Evolutionary conservation across 2,329 filamentous ascomycete species (phyloP).

Genomic region (Epicoccum sorghinum): DNA sequence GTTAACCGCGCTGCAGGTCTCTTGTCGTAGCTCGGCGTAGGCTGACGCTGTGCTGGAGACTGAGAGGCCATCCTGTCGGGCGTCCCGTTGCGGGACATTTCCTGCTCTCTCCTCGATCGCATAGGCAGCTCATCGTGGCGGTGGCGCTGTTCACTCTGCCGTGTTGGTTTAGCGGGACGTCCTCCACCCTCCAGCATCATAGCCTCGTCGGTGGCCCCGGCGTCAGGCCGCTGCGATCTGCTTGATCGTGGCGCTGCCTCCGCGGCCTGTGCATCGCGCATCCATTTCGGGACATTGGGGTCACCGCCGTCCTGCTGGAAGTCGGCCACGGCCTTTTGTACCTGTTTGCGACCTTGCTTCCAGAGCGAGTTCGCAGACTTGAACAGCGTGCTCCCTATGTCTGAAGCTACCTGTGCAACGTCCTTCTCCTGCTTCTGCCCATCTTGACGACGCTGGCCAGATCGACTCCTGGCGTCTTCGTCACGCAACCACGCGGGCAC

Average conservation of each 20-base stretch:
- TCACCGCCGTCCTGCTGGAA: slow-evolving; percentile 74
- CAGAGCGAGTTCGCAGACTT: slow-evolving; percentile 95
- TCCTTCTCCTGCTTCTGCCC: slow-evolving; percentile 69
- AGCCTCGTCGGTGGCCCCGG: slow-evolving; percentile 61
- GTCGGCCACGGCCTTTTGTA: slow-evolving; percentile 90
- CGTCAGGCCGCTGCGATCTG: slow-evolving; percentile 28
- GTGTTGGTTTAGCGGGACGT: slow-evolving; percentile 56
- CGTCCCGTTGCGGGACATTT: slow-evolving; percentile 30
- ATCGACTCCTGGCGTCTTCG: slow-evolving; percentile 58
- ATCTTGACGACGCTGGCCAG: slow-evolving; percentile 57
- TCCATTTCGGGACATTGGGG: slow-evolving; percentile 88
- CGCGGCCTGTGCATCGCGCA: slow-evolving; percentile 71
- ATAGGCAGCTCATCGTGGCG: slow-evolving; percentile 28
- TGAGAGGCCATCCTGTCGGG: slow-evolving; percentile 49
- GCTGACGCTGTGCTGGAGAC: slow-evolving; percentile 46
- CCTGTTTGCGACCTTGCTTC: slow-evolving; percentile 92
- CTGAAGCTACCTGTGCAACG: slow-evolving; percentile 78
- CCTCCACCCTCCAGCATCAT: slow-evolving; percentile 76
- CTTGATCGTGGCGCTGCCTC: slow-evolving; percentile 32
- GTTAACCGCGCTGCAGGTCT: slow-evolving; percentile 67
- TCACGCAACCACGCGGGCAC: slow-evolving; percentile 69
- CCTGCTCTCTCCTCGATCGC: slow-evolving; percentile 34
- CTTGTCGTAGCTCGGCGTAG: slow-evolving; percentile 37
- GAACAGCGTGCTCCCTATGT: slow-evolving; percentile 81
- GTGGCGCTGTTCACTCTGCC: slow-evolving; percentile 34